These are phyloP conservation scores for Irpex sp. DNA, from an alignment of 1,284 basidiomycete genomes.

Conservation along the genomic window DNA sequence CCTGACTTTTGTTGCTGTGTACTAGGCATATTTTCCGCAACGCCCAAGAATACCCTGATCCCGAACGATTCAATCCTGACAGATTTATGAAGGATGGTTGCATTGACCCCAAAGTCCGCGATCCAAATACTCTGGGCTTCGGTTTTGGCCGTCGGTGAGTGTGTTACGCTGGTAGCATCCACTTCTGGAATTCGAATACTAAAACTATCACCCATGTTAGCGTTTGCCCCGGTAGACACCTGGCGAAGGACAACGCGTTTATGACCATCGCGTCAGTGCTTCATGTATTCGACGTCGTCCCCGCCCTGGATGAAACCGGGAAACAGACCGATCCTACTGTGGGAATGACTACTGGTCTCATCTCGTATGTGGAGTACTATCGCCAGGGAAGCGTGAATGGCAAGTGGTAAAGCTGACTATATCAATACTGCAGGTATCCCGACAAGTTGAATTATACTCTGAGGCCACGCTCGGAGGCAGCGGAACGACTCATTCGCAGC, in stretches of 20 bases:
- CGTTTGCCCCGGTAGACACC: slow-evolving; percentile 18
- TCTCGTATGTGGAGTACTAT: not conserved
- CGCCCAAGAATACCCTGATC: slow-evolving; percentile 17
- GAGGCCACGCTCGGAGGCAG: not conserved
- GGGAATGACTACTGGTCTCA: slow-evolving; percentile 1
- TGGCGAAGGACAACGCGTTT: slow-evolving; percentile 21
- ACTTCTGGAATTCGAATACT: not conserved
- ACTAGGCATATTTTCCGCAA: slow-evolving; percentile 19
- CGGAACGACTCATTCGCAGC: not conserved
- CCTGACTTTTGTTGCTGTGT: not conserved
- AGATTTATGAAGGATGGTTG: slow-evolving; percentile 13
- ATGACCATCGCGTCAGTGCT: slow-evolving; percentile 20
- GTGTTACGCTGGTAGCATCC: not conserved
- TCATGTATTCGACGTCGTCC: slow-evolving; percentile 18
- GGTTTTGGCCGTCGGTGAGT: slow-evolving; percentile 10
- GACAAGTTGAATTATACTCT: not conserved
- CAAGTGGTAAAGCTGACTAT: not conserved
- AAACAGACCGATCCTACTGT: slow-evolving; percentile 15
- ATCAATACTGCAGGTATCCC: not conserved
- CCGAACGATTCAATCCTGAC: slow-evolving; percentile 21
- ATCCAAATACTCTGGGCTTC: slow-evolving; percentile 7
- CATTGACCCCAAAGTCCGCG: slow-evolving; percentile 6
- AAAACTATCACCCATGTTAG: not conserved
- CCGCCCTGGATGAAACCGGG: slow-evolving; percentile 17
- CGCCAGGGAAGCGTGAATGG: too few species aligned